phyloP scores from a whole-genome alignment of 148 eudicot genomes.

The Rhododendron mucronatum region DNA sequence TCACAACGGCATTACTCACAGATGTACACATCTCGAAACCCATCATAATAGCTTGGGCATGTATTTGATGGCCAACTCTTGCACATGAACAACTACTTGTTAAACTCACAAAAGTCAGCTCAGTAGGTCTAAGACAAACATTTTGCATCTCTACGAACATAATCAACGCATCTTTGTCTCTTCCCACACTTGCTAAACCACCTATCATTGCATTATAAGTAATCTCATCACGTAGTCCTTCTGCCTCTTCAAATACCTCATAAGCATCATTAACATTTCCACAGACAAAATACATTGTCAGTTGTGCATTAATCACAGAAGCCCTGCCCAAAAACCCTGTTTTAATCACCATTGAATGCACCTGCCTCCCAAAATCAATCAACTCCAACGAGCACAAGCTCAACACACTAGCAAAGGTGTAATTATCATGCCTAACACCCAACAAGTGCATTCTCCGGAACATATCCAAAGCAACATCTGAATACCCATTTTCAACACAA shows the following conservation, averaged over 20 bases:
- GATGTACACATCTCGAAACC: slow-evolving; percentile 55
- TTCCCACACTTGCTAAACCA: slow-evolving; percentile 49
- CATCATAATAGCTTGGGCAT: slow-evolving; percentile 53
- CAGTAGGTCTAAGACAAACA: slow-evolving; percentile 51
- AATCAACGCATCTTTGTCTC: slow-evolving; percentile 44
- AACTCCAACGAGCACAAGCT: slow-evolving; percentile 45
- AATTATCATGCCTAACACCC: slow-evolving; percentile 61
- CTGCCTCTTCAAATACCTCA: slow-evolving; percentile 48
- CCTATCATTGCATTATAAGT: slow-evolving; percentile 76
- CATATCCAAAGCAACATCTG: slow-evolving; percentile 38
- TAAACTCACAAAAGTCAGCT: slow-evolving; percentile 65
- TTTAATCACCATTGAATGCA: slow-evolving; percentile 51
- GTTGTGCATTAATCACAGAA: slow-evolving; percentile 57
- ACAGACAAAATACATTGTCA: slow-evolving; percentile 64
- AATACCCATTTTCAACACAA: slow-evolving; percentile 44
- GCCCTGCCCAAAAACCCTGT: slow-evolving; percentile 45
- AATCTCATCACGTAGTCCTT: slow-evolving; percentile 40
- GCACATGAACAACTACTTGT: slow-evolving; percentile 47
- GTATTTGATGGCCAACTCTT: slow-evolving; percentile 41
- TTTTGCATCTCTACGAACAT: slow-evolving; percentile 52
- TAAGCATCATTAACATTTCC: slow-evolving; percentile 39
- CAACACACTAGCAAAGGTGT: slow-evolving; percentile 67
- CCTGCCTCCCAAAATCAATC: slow-evolving; percentile 48
- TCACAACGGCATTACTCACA: slow-evolving; percentile 67
- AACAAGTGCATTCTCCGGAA: slow-evolving; percentile 50